Conservation (phyloP, 2,329 filamentous ascomycete species). For the Colletotrichum sp. region DNA sequence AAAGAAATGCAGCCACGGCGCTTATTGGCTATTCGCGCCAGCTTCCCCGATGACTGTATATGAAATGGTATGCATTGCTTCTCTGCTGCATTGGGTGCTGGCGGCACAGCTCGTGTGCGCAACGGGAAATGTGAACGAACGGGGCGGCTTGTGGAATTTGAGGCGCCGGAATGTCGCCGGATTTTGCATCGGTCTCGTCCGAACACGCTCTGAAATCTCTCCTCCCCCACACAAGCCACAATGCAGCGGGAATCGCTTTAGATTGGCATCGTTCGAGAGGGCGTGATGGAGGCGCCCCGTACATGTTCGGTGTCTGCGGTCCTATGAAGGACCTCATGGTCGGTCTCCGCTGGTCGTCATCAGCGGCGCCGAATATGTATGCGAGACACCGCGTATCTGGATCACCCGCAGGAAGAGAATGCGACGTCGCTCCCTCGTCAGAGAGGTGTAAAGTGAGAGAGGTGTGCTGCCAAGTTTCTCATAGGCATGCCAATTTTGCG, state of each 20-base stretch:
- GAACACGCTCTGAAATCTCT: not conserved
- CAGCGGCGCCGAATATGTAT: not conserved
- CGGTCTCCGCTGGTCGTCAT: not conserved
- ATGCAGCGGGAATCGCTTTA: not conserved
- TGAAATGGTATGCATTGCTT: not conserved
- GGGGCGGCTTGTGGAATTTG: not conserved
- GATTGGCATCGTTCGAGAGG: not conserved
- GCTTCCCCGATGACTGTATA: not conserved
- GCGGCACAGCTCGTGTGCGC: not conserved
- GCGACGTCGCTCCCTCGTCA: not conserved
- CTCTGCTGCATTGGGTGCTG: not conserved
- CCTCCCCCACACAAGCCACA: not conserved
- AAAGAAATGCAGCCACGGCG: not conserved
- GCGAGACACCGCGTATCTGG: not conserved
- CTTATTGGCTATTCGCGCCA: not conserved
- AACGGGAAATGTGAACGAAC: not conserved
- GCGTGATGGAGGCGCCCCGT: not conserved
- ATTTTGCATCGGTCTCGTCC: not conserved
- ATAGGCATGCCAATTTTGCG: not conserved
- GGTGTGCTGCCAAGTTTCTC: not conserved
- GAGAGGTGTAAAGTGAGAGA: not conserved
- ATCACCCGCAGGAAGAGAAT: not conserved
- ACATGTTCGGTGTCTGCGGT: not conserved
- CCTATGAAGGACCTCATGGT: not conserved
- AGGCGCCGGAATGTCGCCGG: conserved; percentile 1